These are phyloP conservation scores for Eimeria falciformis DNA, from an alignment of 169 alveolate genomes.

Conservation along the genomic window DNA sequence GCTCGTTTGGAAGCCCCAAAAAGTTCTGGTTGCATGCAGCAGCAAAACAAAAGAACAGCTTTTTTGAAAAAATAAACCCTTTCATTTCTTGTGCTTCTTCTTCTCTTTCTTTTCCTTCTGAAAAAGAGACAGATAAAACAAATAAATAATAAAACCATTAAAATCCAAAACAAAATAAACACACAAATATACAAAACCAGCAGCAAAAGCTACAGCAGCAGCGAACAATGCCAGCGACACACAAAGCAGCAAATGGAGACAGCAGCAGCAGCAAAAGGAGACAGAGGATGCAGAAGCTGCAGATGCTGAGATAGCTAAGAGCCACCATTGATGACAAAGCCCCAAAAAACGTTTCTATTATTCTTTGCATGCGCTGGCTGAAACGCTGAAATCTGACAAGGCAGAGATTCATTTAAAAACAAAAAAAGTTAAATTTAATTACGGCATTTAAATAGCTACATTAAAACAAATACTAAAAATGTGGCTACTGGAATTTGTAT, in stretches of 20 bases:
- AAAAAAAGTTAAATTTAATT: neutral
- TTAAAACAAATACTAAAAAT: neutral
- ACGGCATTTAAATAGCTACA: neutral
- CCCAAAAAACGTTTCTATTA: no score
- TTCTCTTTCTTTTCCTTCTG: conserved; percentile 74
- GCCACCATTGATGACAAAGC: no score
- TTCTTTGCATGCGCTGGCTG: no score
- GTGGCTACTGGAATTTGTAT: neutral
- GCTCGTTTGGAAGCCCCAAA: no score
- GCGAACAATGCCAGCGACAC: neutral
- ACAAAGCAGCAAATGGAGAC: neutral
- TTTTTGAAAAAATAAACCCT: no score
- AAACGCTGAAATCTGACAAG: no score
- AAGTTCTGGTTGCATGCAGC: no score
- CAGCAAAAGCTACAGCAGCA: neutral
- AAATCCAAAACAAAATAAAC: neutral
- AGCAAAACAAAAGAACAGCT: no score
- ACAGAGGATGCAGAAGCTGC: neutral
- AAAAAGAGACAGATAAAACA: neutral
- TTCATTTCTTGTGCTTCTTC: conserved; percentile 60
- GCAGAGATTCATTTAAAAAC: no score
- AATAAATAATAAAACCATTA: neutral
- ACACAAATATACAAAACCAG: neutral
- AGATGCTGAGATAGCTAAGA: neutral
- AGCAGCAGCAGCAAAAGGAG: neutral